Conservation (phyloP, 345 rosid genomes). For the Tarenaya hassleriana region DNA sequence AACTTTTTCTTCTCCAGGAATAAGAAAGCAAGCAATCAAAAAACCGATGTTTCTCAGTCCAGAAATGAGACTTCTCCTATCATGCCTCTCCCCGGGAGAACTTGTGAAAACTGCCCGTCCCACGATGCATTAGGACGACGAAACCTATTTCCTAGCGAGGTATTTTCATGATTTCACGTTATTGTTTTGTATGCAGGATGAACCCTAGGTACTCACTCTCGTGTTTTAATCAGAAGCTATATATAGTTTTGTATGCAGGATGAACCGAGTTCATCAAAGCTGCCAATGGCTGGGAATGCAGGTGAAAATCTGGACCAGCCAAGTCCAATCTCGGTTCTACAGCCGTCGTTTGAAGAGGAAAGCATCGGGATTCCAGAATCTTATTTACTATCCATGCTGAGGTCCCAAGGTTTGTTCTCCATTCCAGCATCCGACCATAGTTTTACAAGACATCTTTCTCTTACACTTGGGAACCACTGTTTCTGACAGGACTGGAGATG, state of each 20-base stretch:
- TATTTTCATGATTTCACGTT: slow-evolving; percentile 25
- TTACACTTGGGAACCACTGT: slow-evolving; percentile 16
- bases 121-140: slow-evolving; percentile 25
- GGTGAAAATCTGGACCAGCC: slow-evolving; percentile 87
- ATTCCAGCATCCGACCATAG: background rate
- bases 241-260: slow-evolving; percentile 47
- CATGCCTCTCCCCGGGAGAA: slow-evolving; percentile 1
- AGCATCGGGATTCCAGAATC: slow-evolving; percentile 36
- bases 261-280: slow-evolving; percentile 39
- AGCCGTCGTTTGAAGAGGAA: slow-evolving; percentile 65
- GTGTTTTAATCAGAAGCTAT: slow-evolving; percentile 17
- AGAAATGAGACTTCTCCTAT: slow-evolving; percentile 23
- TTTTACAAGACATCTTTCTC: background rate
- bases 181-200: background rate
- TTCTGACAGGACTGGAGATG: slow-evolving; percentile 42
- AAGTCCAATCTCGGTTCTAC: slow-evolving; percentile 87
- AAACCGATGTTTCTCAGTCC: slow-evolving; percentile 35
- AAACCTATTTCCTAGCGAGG: slow-evolving; percentile 41
- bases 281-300: slow-evolving; percentile 27
- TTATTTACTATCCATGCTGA: slow-evolving; percentile 35
- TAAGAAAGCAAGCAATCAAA: slow-evolving; percentile 60
- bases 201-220: background rate
- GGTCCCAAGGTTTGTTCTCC: slow-evolving; percentile 33
- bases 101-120: slow-evolving; percentile 13
- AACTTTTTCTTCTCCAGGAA: slow-evolving; percentile 68